Evolutionary conservation across 1,284 basidiomycete species (phyloP).

Genomic region (Ganoderma multipileum): DNA sequence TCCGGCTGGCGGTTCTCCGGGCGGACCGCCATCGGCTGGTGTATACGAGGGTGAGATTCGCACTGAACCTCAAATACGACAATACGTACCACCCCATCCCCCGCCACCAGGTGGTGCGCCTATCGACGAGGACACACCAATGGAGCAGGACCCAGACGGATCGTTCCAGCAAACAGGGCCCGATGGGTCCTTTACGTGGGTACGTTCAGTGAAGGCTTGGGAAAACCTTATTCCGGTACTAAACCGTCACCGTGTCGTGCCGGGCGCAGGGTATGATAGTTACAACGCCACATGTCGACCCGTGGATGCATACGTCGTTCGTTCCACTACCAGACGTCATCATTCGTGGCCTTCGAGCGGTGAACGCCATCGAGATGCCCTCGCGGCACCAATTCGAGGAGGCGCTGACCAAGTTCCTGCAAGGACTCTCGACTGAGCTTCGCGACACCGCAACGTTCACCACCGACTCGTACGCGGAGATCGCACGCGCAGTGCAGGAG

Average conservation of each 20-base stretch:
- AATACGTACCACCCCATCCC: conserved; percentile 38
- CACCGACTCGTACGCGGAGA: conserved; percentile 57
- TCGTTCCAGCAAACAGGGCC: conserved; percentile 34
- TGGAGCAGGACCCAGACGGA: conserved; percentile 35
- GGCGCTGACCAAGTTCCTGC: conserved; percentile 55
- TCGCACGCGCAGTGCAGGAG: conserved; percentile 55
- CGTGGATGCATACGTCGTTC: conserved; percentile 65
- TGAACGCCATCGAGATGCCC: conserved; percentile 67
- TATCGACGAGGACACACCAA: conserved; percentile 33
- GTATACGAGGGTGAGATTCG: conserved; percentile 36
- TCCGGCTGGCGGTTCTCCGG: conserved; percentile 25
- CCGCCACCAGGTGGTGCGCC: conserved; percentile 26
- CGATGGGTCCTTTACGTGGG: conserved; percentile 41
- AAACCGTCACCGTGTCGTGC: conserved; percentile 15
- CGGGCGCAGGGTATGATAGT: conserved; percentile 44
- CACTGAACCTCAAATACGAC: conserved; percentile 39
- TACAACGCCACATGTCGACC: conserved; percentile 51
- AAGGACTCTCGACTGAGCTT: conserved; percentile 59
- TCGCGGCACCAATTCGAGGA: conserved; percentile 59
- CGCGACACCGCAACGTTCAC: conserved; percentile 65
- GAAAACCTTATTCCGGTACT: neutral
- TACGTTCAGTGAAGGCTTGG: conserved; percentile 19
- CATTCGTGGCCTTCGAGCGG: conserved; percentile 51
- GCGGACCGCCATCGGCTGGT: conserved; percentile 31
- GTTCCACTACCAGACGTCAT: conserved; percentile 63